These are phyloP conservation scores for Ailanthus altissimus DNA, from an alignment of 345 rosid species.

Conservation along the genomic window DNA sequence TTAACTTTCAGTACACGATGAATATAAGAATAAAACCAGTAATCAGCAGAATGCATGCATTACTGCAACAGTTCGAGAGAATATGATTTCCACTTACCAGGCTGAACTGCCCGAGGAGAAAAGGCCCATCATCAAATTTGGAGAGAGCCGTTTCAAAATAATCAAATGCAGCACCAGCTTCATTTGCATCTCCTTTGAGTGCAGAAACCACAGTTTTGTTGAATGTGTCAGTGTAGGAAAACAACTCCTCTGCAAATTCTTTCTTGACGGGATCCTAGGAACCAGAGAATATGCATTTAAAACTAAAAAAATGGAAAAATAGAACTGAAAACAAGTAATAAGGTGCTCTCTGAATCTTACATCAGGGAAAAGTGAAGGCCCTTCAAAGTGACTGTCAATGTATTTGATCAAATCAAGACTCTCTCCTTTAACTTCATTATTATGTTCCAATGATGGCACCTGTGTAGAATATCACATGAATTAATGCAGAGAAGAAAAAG, in stretches of 20 bases:
- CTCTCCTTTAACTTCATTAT: conserved; percentile 69
- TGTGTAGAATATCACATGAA: conserved; percentile 18
- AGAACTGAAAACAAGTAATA: background rate
- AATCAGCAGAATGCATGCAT: background rate
- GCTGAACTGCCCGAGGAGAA: conserved; percentile 79
- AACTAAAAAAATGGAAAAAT: background rate
- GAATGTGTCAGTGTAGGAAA: conserved; percentile 54
- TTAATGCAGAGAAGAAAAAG: background rate
- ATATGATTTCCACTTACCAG: conserved; percentile 39
- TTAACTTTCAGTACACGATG: background rate
- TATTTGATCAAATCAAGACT: conserved; percentile 82
- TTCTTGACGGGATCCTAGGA: conserved; percentile 67
- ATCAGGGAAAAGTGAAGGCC: conserved; percentile 69
- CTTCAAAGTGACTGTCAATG: conserved; percentile 72
- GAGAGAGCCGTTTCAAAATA: conserved; percentile 65
- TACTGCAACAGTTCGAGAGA: background rate
- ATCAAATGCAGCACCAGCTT: conserved; percentile 64
- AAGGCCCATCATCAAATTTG: conserved; percentile 69
- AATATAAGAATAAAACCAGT: background rate
- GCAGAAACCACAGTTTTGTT: conserved; percentile 38
- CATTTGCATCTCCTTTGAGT: conserved; percentile 56
- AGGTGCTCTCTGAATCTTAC: conserved; percentile 37
- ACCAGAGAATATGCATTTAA: background rate
- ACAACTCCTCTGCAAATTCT: conserved; percentile 67
- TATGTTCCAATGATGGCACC: conserved; percentile 92